Conservation (phyloP, 306 rosid genomes). For the Quercus rubra region DNA sequence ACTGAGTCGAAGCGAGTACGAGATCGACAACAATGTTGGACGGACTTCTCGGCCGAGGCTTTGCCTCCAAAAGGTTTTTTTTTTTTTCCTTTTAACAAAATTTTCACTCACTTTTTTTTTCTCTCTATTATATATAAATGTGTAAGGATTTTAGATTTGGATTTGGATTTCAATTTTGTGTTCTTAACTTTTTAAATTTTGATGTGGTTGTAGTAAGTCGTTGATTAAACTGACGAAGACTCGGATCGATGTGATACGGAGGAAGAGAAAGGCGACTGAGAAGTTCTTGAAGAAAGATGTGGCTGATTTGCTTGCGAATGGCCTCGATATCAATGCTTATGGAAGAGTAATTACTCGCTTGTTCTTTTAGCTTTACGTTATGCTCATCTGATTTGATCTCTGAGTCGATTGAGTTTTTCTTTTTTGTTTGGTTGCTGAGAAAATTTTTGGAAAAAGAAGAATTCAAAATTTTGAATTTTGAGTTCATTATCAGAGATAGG, state of each 20-base stretch:
- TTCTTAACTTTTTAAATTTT: constrained; percentile 1
- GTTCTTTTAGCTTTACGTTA: background rate
- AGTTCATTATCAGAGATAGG: too few relatives aligned
- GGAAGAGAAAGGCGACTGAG: constrained; percentile 91
- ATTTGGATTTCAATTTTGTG: background rate
- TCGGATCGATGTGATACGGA: constrained; percentile 91
- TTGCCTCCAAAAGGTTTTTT: constrained; percentile 67
- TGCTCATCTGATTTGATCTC: constrained; percentile 5
- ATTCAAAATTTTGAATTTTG: background rate
- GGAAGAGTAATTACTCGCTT: constrained; percentile 58
- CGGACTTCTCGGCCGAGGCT: constrained; percentile 86
- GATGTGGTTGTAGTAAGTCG: constrained; percentile 52
- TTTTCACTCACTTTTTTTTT: background rate
- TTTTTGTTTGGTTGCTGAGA: constrained; percentile 10
- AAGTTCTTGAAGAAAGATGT: constrained; percentile 84
- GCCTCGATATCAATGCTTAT: constrained; percentile 74
- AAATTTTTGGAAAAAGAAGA: background rate
- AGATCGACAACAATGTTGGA: constrained; percentile 61
- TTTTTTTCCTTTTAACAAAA: constrained; percentile 11
- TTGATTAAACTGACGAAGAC: constrained; percentile 71
- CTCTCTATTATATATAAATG: background rate
- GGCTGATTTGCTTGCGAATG: constrained; percentile 78
- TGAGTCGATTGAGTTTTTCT: background rate
- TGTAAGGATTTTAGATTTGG: background rate
- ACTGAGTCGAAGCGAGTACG: constrained; percentile 20